phyloP scores from a whole-genome alignment of 768 basidiomycete genomes.

The Chiua virens region DNA sequence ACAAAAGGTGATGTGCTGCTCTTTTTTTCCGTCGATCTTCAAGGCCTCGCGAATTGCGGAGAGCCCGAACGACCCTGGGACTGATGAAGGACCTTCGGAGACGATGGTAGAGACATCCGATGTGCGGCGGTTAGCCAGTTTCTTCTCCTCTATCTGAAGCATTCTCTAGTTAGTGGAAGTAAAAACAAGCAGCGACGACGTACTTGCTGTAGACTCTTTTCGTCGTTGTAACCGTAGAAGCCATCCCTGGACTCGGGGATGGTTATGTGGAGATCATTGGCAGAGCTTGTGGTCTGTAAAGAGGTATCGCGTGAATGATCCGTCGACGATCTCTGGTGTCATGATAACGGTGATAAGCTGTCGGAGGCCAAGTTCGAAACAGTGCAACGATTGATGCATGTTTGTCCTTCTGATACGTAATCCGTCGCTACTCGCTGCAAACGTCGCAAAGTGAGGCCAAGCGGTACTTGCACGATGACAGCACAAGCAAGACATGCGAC shows the following conservation, averaged over 20 bases:
- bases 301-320: background rate
- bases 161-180: background rate
- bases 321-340: slow-evolving; percentile 4
- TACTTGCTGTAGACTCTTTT: slow-evolving; percentile 75
- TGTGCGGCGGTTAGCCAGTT: slow-evolving; percentile 60
- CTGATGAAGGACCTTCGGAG: slow-evolving; percentile 29
- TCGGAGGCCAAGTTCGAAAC: background rate
- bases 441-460: too few relatives aligned
- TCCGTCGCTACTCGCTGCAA: background rate
- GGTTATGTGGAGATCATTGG: slow-evolving; percentile 27
- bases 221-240: slow-evolving; percentile 79
- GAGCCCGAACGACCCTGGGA: slow-evolving; percentile 41
- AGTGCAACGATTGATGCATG: slow-evolving; percentile 4
- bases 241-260: slow-evolving; percentile 61
- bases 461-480: too few relatives aligned
- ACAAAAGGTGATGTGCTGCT: slow-evolving; percentile 17
- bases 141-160: slow-evolving; percentile 71
- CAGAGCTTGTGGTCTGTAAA: background rate
- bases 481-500: too few relatives aligned
- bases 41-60: slow-evolving; percentile 33
- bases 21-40: slow-evolving; percentile 18
- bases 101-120: slow-evolving; percentile 47
- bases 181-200: slow-evolving; percentile 23
- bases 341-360: slow-evolving; percentile 16
- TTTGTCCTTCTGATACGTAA: slow-evolving; percentile 11